phyloP scores from a whole-genome alignment of 163 green algal genomes.

The Scenedesmus sp. region DNA sequence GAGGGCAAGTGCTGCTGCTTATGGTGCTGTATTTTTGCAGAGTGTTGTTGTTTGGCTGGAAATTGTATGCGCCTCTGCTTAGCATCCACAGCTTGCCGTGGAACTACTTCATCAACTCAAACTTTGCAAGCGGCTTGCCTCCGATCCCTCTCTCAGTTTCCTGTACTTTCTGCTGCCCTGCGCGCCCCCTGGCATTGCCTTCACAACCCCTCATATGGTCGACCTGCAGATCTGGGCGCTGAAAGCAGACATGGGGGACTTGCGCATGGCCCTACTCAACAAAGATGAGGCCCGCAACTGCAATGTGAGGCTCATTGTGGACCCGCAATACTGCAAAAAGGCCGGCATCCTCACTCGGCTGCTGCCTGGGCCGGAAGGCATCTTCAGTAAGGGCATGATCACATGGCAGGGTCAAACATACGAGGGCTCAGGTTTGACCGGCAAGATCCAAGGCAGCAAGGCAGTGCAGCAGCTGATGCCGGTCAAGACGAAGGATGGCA shows the following conservation, averaged over 20 bases:
- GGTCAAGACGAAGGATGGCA: not conserved
- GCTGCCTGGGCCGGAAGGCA: not conserved
- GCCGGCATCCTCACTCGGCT: not conserved
- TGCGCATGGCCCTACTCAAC: constrained; percentile 39
- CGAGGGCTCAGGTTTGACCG: not conserved
- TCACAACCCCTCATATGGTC: not conserved
- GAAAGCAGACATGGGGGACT: not conserved
- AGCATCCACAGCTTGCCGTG: no score
- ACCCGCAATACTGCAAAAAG: not conserved
- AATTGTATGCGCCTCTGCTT: no score
- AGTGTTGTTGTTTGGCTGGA: no score
- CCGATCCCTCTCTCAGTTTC: no score
- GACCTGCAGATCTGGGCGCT: constrained; percentile 27
- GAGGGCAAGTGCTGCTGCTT: no score
- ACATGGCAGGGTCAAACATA: constrained; percentile 29
- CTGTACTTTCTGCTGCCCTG: no score
- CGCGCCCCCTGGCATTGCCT: not conserved
- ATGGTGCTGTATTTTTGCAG: no score
- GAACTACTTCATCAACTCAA: no score
- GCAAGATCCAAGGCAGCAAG: not conserved
- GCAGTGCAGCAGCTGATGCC: not conserved
- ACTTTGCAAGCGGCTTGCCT: no score
- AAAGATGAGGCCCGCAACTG: constrained; percentile 12
- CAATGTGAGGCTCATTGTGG: constrained; percentile 18
- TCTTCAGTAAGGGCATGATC: constrained; percentile 3